Evolutionary conservation across 2,329 filamentous ascomycete species (phyloP), one percentile per base, ranked within the genome.

Genomic region (Fusarium brachygibbosum): DNA sequence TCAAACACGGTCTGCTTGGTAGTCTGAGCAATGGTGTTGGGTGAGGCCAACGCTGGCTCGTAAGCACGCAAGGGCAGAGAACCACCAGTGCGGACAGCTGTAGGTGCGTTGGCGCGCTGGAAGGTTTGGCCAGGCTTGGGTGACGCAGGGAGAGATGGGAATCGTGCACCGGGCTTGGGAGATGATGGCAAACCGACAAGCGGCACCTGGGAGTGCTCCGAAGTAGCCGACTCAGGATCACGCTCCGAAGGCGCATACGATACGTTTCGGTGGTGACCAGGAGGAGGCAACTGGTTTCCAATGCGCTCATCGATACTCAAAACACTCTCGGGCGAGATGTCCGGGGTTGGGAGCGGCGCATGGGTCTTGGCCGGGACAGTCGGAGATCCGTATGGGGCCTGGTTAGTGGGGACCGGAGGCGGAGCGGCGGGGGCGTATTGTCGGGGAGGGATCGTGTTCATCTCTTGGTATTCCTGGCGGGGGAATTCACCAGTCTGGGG

Each of bases 1-100:
- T 90, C 88, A 66, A 91, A 87, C 2, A 89, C 86, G 0, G 89
- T 91, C 76, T 90, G 88, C 80, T 89, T 90, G 29, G 87, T 88
- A 6, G 81, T 84, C 53, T 83, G 80, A 9, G 76, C 68, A 34
- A 80, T 78, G 8, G 82, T 81, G 6, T 79, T 81, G 3, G 87
- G 87, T 29, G 87, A 88, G 51, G 78, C 78, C 46, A 87, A 66
- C 2, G 85, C 75, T n/a, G 86, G 83, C 74, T 90, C 87, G 68
- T 89, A 90, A 9, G 88, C 87, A 63, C 88, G 86, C 53, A 90
- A 80, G 1, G 88, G 88, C 38, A 91, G 81, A 2, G 83, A 76
- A 38, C 88, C 87, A 41, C 85, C 86, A 4, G 85, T 84, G 53
- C 87, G 85, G 32, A 89, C 82, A 0, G 87, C 87, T 12, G 86